Evolutionary conservation across 805 yeast species (phyloP), one percentile per base, ranked within the genome.

Genomic region (Yarrowia alimentaria): DNA sequence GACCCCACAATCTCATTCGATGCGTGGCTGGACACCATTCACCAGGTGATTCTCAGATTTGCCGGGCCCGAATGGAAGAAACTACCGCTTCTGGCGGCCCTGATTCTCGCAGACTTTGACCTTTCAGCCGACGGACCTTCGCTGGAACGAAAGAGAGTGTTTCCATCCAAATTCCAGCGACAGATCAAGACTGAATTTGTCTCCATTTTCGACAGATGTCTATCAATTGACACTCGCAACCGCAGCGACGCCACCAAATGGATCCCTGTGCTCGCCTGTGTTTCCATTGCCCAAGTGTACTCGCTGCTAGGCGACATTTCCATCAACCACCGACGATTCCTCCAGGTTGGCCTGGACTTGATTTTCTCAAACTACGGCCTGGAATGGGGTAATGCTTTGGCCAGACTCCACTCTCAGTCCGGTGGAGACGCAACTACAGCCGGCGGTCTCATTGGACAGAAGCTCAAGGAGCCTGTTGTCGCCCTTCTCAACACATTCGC

Each of bases 1-100:
- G 57, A 58, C 33, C 64, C 64, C 20, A 57, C 63, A 6, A 50
- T 61, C 12, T 32, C 51, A 9, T 54, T 53, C 9, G 49, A 51
- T 8, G 53, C 35, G 1, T 61, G 63, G 62, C 28, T 51, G 1
- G 47, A 47, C 10, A 25, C 21, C 8, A 32, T 60, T 4, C 14
- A 58, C 13, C 16, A 25, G 6, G 54, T 50, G 3, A 45, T 54
- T 24, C 49, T 51, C 4, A 17, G 42, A 13, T 34, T 38, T 6
- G 34, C 28, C 3, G 21, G 26, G 2, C 32, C 55, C 7, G 48
- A 25, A 4, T 60, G 64, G 62, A 51, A 56, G 33, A 35, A 47
- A 5, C 22, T 58, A 11, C 61, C 61, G 2, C 12, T 59, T 1
- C 47, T 57, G 24, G 52, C 54, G 3, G 62, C 57, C 4, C 28